Conservation (phyloP, 495 filamentous ascomycete species). For the Elaphomyces granulatus region DNA sequence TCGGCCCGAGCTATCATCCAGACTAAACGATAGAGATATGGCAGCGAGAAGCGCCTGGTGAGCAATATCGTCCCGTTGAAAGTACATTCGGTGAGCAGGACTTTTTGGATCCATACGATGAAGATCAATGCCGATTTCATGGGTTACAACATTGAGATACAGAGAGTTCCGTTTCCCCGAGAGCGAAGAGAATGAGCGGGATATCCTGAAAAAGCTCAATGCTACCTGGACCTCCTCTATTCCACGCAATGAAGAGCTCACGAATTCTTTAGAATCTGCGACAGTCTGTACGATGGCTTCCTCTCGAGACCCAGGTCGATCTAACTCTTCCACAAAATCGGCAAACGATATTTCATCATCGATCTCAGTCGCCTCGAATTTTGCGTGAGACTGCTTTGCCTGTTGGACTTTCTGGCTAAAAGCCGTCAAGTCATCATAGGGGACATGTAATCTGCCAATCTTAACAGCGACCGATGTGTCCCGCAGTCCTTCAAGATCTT, state of each 20-base stretch:
- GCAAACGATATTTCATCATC: slow-evolving; percentile 49
- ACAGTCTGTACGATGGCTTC: slow-evolving; percentile 70
- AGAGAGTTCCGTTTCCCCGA: slow-evolving; percentile 52
- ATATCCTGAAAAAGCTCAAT: slow-evolving; percentile 79
- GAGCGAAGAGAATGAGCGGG: slow-evolving; percentile 54
- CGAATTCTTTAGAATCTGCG: slow-evolving; percentile 85
- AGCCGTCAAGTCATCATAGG: slow-evolving; percentile 69
- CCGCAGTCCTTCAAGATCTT: slow-evolving; percentile 69
- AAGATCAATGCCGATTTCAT: slow-evolving; percentile 87
- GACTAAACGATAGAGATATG: slow-evolving; percentile 77
- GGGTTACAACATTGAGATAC: slow-evolving; percentile 78
- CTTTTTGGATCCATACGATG: slow-evolving; percentile 87
- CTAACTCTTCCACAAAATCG: slow-evolving; percentile 66
- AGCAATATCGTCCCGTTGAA: slow-evolving; percentile 79
- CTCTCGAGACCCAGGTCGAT: slow-evolving; percentile 56
- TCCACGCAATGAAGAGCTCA: slow-evolving; percentile 76
- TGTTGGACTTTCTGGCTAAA: slow-evolving; percentile 40
- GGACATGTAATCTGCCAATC: slow-evolving; percentile 75
- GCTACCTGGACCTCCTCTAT: slow-evolving; percentile 96
- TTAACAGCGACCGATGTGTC: slow-evolving; percentile 86
- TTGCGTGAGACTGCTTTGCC: slow-evolving; percentile 16
- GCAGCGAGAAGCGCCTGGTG: slow-evolving; percentile 91
- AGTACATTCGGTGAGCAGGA: slow-evolving; percentile 98
- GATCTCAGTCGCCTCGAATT: slow-evolving; percentile 23
- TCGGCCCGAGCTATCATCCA: slow-evolving; percentile 76